Evolutionary conservation across 495 filamentous ascomycete species (phyloP), one percentile per base, ranked within the genome.

Genomic region (Aspergillus indologenus): DNA sequence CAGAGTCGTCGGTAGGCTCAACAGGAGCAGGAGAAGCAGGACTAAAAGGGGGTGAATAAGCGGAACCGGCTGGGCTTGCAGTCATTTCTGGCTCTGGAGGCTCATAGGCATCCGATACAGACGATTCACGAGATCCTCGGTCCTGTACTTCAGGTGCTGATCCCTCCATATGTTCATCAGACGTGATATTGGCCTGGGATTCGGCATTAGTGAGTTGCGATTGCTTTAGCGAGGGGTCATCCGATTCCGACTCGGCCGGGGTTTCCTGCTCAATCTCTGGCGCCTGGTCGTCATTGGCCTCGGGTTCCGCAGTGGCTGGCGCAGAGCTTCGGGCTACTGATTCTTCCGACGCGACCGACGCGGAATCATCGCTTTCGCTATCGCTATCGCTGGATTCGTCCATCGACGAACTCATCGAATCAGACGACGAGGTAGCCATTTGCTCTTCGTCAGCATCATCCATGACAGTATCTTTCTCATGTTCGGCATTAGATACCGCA

Each of bases 51-150:
- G 73, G 74, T n/a, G 71, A 74, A 59, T 77, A 75, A 24, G 55
- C 59, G 5, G 67, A 74, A 42, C 65, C 64, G 51, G 64, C 60
- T 26, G 66, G 64, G n/a, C 70, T 73, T 49, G 63, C 59, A 20
- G 63, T 59, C 22, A 67, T 54, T 20, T 71, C 70, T 17, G 79
- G 73, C 67, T 85, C 84, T 21, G 83, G 83, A 24, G 84, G 83
- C 59, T 87, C 85, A 63, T 87, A 86, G 19, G 69, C 78, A 54
- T 87, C 79, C 19, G 77, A 81, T 23, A 65, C 65, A 15, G 70
- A 72, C n/a, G 66, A 66, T 58, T 75, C 70, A 45, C 62, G 65
- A 43, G 59, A 63, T 20, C 40, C 64, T n/a, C 47, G 61, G n/a
- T 59, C 63, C 31, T 49, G 54, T 15, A 48, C 54, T 47, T 58